Evolutionary conservation across 148 eudicot species (phyloP), one percentile per base, ranked within the genome.

Genomic region (Limonium bicolor): DNA sequence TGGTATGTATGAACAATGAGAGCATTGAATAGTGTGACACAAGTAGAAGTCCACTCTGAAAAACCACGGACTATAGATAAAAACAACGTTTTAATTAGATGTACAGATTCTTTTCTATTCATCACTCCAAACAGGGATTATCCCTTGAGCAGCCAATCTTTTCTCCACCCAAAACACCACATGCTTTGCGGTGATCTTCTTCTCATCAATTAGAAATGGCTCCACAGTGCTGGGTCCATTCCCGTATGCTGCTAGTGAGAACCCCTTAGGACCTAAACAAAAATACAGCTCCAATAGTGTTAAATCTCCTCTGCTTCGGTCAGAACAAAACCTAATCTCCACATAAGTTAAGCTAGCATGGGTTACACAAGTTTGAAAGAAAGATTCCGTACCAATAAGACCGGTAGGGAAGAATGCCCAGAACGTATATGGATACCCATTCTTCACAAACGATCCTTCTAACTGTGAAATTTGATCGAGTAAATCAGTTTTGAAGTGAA

Each of bases 121-220:
- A 10, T 70, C 66, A 20, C 61, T 63, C 86, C 80, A 80, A 13
- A 86, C 83, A 22, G 86, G 76, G 44, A 86, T 74, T 56, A 85
- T 85, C 55, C 95, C 95, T 65, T 85, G 95, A 63, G 95, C 92
- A 36, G 95, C 95, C 62, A 85, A 65, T 40, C 95, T 72, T 80
- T 85, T 85, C 68, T 80, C 90, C 45, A 85, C 82, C 92, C 95
- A 85, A 63, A 86, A 85, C 30, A 86, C 83, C 6, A 80, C 70
- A 31, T 67, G 92, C 45, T 63, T 80, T 22, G 95, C 63, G 1
- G 80, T 77, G 38, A 76, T 59, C 47, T 73, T 85, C 71, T 77
- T 85, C 76, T 85, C 95, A 49, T 80, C 90, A 24, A 80, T 56
- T n/a, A 86, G 76, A 57, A 86, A 86, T 6, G 95, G 95, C 60